Evolutionary conservation across 108 stramenopile species (phyloP), one percentile per base, ranked within the genome.

Genomic region (Nannochloropsis salina): DNA sequence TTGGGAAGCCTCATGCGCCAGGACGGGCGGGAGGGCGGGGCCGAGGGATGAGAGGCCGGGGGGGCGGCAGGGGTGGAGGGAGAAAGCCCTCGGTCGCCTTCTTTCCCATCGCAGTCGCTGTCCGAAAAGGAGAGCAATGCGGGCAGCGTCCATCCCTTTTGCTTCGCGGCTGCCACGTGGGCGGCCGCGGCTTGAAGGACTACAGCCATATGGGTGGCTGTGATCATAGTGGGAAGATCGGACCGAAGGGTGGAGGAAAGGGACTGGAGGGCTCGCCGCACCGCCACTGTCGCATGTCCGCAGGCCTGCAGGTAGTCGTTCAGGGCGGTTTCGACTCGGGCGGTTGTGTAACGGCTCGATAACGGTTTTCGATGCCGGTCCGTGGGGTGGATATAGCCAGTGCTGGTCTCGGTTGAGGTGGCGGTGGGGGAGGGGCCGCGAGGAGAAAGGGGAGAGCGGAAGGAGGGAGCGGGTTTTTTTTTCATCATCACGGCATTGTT

Each of bases 341-440:
- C 84, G n/a, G 96, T 97, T 3, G 96, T 96, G 86, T 92, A 97
- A 9, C 95, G 89, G 81, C 89, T 94, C 9, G 85, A 80, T 15
- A 97, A 83, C 47, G 91, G n/a, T 88, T 96, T 96, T 9, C 94
- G 93, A 83, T 95, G 93, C 40, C 96, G 90, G 89, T 97, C 96
- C 41, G 90, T 88, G 41, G 95, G 96, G 87, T 94, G 93, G 42
- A 93, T 90, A 86, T 92, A 95, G 47, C 12, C 47, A 10, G 47
- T 12, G 47, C 12, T 12, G n/a, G 81, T 85, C 91, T 82, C 43
- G 20, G 43, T 43, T 45, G 22, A 42, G 84, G 44, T 83, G 42
- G 80, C 82, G 22, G 40, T 83, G 84, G 10, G 83, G 84, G 91
- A 91, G 12, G 47, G 93, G 42, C 92, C 88, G 86, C 91, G 95